Conservation (phyloP, 345 rosid genomes). For the Theobroma cacao region DNA sequence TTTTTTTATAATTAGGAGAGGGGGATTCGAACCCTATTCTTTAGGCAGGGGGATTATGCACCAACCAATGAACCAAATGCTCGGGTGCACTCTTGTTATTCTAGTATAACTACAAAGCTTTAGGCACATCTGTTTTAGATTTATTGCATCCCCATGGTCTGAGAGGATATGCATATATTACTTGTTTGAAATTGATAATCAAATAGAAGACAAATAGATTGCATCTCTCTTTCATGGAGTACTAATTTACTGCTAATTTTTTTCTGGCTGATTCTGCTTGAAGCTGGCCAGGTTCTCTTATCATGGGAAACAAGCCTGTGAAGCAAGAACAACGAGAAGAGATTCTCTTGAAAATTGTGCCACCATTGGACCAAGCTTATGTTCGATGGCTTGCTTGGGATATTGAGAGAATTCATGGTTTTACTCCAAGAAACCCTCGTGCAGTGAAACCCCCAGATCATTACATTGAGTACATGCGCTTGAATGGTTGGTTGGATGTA, state of each 20-base stretch:
- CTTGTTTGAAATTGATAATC: background rate
- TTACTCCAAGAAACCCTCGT: slow-evolving; percentile 39
- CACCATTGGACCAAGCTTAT: slow-evolving; percentile 60
- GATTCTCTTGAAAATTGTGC: slow-evolving; percentile 52
- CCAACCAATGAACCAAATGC: no score
- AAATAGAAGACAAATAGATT: background rate
- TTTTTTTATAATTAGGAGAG: no score
- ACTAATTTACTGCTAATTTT: background rate
- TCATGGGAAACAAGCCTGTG: slow-evolving; percentile 73
- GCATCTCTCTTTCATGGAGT: background rate
- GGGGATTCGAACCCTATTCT: no score
- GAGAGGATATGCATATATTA: background rate
- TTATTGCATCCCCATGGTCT: background rate
- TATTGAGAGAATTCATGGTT: slow-evolving; percentile 65
- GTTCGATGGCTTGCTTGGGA: slow-evolving; percentile 76
- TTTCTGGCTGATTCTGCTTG: background rate
- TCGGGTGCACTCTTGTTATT: no score
- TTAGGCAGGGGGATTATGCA: no score
- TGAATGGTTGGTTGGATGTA: slow-evolving; percentile 66
- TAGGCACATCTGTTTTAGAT: background rate
- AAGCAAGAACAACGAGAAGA: slow-evolving; percentile 59
- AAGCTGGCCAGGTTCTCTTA: slow-evolving; percentile 17
- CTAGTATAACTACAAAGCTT: background rate
- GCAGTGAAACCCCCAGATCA: slow-evolving; percentile 68
- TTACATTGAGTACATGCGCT: slow-evolving; percentile 58